Evolutionary conservation across 1,139 yeast genomes (phyloP).

Genomic region (Kodamaea derodonti): DNA sequence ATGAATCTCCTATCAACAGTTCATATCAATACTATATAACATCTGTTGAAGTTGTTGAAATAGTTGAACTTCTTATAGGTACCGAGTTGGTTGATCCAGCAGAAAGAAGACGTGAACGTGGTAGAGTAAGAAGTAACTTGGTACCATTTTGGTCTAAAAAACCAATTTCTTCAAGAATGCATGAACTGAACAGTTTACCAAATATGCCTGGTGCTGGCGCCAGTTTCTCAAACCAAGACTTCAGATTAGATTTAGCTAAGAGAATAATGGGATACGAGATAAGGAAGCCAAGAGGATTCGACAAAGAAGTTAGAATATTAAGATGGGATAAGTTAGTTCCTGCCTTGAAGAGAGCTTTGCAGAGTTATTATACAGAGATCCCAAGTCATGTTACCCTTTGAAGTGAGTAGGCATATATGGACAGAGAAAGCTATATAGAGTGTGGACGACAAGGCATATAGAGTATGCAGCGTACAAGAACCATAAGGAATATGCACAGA

Average conservation of each 20-base stretch:
- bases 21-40: slow-evolving; percentile 51
- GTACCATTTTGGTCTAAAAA: slow-evolving; percentile 67
- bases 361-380: slow-evolving; percentile 59
- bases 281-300: slow-evolving; percentile 65
- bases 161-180: slow-evolving; percentile 52
- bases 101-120: slow-evolving; percentile 56
- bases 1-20: slow-evolving; percentile 14
- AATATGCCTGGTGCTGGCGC: slow-evolving; percentile 2
- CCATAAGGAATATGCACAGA: too few relatives aligned
- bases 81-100: slow-evolving; percentile 43
- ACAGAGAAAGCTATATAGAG: slow-evolving; percentile 1
- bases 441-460: too few relatives aligned
- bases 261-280: slow-evolving; percentile 63
- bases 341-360: slow-evolving; percentile 59
- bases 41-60: slow-evolving; percentile 61
- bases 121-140: slow-evolving; percentile 59
- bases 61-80: slow-evolving; percentile 58
- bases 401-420: slow-evolving; percentile 3
- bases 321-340: slow-evolving; percentile 59
- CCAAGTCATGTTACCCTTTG: slow-evolving; percentile 26
- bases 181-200: slow-evolving; percentile 16
- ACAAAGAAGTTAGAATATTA: slow-evolving; percentile 60
- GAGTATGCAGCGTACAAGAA: too few relatives aligned
- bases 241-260: slow-evolving; percentile 53
- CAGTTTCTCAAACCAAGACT: slow-evolving; percentile 34